Evolutionary conservation across 2,329 filamentous ascomycete species (phyloP).

Genomic region (Kalmusia sp.): DNA sequence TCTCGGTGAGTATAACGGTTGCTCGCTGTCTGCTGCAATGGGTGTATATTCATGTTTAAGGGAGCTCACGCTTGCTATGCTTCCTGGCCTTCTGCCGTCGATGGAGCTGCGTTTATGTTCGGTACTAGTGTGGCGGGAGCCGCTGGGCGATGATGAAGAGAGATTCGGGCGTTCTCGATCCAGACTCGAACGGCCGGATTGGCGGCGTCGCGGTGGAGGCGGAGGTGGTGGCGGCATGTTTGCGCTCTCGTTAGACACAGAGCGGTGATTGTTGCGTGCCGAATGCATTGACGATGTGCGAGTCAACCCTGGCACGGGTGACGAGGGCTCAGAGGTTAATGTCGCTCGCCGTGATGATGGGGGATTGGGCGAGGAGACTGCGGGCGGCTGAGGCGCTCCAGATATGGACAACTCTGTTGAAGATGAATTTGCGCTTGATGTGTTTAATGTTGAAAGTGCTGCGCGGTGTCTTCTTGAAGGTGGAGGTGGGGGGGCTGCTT

Average conservation of each 20-base stretch:
- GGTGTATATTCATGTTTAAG: conserved; percentile 33
- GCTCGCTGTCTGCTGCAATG: conserved; percentile 26
- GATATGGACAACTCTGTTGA: conserved; percentile 36
- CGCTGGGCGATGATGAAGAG: conserved; percentile 28
- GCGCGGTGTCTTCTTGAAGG: conserved; percentile 43
- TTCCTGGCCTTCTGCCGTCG: conserved; percentile 40
- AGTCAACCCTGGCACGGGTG: conserved; percentile 23
- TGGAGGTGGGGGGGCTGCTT: conserved; percentile 42
- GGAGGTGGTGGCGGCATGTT: conserved; percentile 30
- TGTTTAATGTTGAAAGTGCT: conserved; percentile 27
- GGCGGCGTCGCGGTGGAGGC: conserved; percentile 41
- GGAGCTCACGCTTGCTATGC: conserved; percentile 42
- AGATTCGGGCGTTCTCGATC: conserved; percentile 36
- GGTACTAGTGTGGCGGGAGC: conserved; percentile 35
- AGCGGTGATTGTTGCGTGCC: conserved; percentile 28
- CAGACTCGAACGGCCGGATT: conserved; percentile 40
- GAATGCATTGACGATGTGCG: conserved; percentile 39
- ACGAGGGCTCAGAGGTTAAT: conserved; percentile 31
- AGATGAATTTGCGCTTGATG: conserved; percentile 37
- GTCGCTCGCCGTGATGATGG: conserved; percentile 33
- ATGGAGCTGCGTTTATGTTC: conserved; percentile 33
- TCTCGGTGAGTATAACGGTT: conserved; percentile 33
- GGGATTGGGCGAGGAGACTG: conserved; percentile 26
- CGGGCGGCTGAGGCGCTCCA: conserved; percentile 25
- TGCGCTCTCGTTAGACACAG: conserved; percentile 36